Conservation (phyloP, 2,329 filamentous ascomycete genomes). For the Colletotrichum noveboracense region DNA sequence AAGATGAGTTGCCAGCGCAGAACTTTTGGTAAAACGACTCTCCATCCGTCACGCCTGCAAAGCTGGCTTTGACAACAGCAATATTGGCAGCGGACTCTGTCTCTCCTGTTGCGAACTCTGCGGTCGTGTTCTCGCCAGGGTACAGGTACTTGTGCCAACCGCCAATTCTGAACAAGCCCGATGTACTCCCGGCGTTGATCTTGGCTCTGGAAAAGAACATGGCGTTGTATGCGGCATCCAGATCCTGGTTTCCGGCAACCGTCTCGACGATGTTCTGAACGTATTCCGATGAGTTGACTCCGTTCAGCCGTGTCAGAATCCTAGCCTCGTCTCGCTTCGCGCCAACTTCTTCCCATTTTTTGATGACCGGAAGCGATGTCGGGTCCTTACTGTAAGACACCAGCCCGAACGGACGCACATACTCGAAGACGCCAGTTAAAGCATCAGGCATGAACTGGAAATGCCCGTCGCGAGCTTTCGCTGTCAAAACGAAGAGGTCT, state of each 20-base stretch:
- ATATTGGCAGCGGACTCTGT: slow-evolving; percentile 30
- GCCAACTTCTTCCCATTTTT: slow-evolving; percentile 44
- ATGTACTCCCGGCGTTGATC: slow-evolving; percentile 10
- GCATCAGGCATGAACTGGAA: slow-evolving; percentile 45
- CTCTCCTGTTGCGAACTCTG: slow-evolving; percentile 41
- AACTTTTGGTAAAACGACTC: slow-evolving; percentile 37
- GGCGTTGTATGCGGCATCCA: slow-evolving; percentile 39
- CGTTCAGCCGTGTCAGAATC: slow-evolving; percentile 28
- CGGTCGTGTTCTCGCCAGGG: slow-evolving; percentile 34
- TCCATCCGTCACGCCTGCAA: slow-evolving; percentile 34
- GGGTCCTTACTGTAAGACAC: slow-evolving; percentile 40
- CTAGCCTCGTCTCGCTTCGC: slow-evolving; percentile 26
- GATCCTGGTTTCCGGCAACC: slow-evolving; percentile 26
- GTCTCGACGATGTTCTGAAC: slow-evolving; percentile 21
- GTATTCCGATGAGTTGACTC: slow-evolving; percentile 25
- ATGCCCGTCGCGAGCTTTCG: slow-evolving; percentile 45
- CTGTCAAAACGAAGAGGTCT: slow-evolving; percentile 43
- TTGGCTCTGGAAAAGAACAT: slow-evolving; percentile 37
- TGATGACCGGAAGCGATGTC: slow-evolving; percentile 46
- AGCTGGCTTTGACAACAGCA: slow-evolving; percentile 31
- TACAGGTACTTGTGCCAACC: slow-evolving; percentile 31
- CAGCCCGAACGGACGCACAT: slow-evolving; percentile 41
- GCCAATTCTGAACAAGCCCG: slow-evolving; percentile 32
- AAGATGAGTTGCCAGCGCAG: slow-evolving; percentile 24
- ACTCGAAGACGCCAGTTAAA: slow-evolving; percentile 40